Evolutionary conservation across 768 basidiomycete species (phyloP).

Genomic region (Mycena leptocephala): DNA sequence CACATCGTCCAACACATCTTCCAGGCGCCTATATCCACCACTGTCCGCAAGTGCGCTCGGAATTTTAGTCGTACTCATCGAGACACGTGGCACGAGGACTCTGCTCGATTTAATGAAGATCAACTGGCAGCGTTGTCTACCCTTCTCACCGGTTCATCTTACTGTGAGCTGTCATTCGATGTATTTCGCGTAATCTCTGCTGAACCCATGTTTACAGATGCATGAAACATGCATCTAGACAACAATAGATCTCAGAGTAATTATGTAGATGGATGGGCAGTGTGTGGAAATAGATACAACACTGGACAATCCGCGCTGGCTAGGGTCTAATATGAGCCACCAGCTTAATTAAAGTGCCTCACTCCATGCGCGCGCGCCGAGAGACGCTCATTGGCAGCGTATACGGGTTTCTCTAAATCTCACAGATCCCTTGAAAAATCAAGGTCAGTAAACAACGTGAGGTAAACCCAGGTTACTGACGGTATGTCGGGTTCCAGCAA

Average conservation of each 20-base stretch:
- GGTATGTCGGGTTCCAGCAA: slow-evolving; percentile 75
- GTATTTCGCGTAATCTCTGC: background rate
- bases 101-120: slow-evolving; percentile 88
- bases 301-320: background rate
- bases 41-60: slow-evolving; percentile 85
- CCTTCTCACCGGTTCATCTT: slow-evolving; percentile 89
- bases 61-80: slow-evolving; percentile 89
- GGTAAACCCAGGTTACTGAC: slow-evolving; percentile 35
- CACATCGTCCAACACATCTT: background rate
- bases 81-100: slow-evolving; percentile 94
- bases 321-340: too few relatives aligned
- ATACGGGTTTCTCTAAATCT: background rate
- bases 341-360: too few relatives aligned
- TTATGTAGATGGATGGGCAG: slow-evolving; percentile 6
- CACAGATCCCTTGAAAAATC: slow-evolving; percentile 9
- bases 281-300: background rate
- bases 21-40: slow-evolving; percentile 88
- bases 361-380: too few relatives aligned
- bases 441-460: background rate
- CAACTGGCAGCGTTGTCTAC: slow-evolving; percentile 88
- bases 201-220: slow-evolving; percentile 8
- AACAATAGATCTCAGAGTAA: background rate
- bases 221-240: slow-evolving; percentile 24
- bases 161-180: slow-evolving; percentile 66
- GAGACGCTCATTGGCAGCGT: too few relatives aligned